Base-by-base conservation (phyloP, 2,329 filamentous ascomycete genomes). In the Sporothrix pseudoabietina region DNA sequence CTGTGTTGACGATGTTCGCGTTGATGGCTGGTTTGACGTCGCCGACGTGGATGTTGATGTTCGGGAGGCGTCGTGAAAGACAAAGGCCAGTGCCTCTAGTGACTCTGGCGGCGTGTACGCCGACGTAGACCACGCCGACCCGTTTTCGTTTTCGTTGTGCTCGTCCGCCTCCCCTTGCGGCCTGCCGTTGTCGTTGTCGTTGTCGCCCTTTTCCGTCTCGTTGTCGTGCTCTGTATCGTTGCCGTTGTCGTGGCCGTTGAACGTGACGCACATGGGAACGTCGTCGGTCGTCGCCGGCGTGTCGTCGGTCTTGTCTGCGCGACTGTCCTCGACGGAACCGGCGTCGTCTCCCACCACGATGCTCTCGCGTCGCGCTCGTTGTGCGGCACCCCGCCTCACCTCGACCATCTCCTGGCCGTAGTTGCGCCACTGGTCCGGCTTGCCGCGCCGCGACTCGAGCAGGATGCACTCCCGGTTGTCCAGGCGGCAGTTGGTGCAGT, bases 401-500 rank as follows among this genome's bases (percentile, higher is more conserved):
- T 52, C 8, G 49, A 52, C 66, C n/a, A 49, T 19, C 66, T 41
- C 66, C 30, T 39, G 47, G 10, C 26, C 52, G n/a, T 57, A 71
- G 39, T 47, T 57, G n/a, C 55, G 69, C 69, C 69, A 71, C 54
- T 26, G 55, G 8, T 71, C 69, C 1, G 69, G 16, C 41, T 49
- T 47, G 39, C 69, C 69, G 1, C 69, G 35, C 10, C 69, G 35
- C 7, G 69, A 71, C 22, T 57, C 69, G 5, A 71, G 26, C 16
- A 71, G 39, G 4, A 71, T 57, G 16, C 69, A 71, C 69, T 71
- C 55, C 4, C 69, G 54, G 4, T 47, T 47, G 69, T 71, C 69
- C 7, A 71, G 55, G 7, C 69, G 69, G 69, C 69, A 71, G 69
- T 71, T 63, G 32, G 69, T 71, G 69, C 69, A 71, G 55, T 41